Conservation (phyloP, 345 rosid genomes). For the Eucalyptus pauciflora region DNA sequence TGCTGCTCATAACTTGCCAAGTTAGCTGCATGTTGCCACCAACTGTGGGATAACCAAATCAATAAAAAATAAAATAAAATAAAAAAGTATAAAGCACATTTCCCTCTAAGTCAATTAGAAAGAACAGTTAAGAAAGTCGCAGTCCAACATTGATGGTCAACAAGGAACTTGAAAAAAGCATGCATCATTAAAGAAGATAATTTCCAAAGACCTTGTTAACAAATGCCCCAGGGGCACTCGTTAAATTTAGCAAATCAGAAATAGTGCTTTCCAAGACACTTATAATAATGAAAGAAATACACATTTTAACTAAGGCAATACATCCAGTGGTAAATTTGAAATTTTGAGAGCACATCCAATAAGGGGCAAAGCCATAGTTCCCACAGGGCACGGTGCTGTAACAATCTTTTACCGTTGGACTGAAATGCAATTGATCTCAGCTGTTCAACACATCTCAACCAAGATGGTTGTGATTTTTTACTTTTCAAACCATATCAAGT, state of each 20-base stretch:
- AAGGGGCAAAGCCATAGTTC: background rate
- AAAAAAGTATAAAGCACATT: background rate
- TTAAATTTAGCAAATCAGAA: background rate
- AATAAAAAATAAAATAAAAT: background rate
- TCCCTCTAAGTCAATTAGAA: background rate
- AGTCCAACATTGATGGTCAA: background rate
- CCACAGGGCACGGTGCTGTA: rapidly evolving
- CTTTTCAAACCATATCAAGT: too few species aligned
- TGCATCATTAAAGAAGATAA: background rate
- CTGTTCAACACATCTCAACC: too few species aligned
- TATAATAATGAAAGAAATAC: background rate
- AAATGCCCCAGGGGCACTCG: background rate
- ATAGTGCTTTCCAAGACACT: background rate
- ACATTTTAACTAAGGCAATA: background rate
- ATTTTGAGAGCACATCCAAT: background rate
- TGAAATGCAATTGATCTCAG: too few species aligned
- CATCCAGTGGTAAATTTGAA: rapidly evolving
- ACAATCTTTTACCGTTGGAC: rapidly evolving
- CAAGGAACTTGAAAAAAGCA: background rate
- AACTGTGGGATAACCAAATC: slow-evolving; percentile 28
- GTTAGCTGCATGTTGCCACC: slow-evolving; percentile 88
- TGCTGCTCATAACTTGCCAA: background rate
- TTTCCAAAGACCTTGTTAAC: background rate
- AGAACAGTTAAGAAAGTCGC: background rate
- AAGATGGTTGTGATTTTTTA: too few species aligned